Conservation (phyloP, 495 filamentous ascomycete genomes). For the Penicillium diatomitis region DNA sequence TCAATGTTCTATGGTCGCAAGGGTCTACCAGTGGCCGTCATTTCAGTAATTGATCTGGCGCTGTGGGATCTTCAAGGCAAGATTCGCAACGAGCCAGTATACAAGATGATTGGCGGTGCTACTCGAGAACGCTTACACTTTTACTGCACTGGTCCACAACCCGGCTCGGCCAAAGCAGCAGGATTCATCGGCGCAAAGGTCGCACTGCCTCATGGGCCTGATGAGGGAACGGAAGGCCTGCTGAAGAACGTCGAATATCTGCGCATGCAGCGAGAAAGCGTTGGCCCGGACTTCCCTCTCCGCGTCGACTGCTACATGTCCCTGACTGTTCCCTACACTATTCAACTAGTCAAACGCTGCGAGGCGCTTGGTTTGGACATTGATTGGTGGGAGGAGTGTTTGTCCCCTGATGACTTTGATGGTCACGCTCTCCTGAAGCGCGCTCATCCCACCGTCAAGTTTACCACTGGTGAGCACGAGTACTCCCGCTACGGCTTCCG, state of each 20-base stretch:
- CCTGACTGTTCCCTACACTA: constrained; percentile 82
- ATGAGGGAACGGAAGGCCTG: constrained; percentile 71
- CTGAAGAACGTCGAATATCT: constrained; percentile 85
- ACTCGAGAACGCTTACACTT: constrained; percentile 75
- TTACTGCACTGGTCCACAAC: constrained; percentile 89
- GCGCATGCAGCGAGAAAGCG: constrained; percentile 68
- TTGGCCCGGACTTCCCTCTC: constrained; percentile 83
- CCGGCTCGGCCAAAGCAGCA: constrained; percentile 64
- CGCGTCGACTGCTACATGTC: constrained; percentile 98
- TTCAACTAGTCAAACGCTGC: constrained; percentile 75
- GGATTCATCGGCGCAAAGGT: constrained; percentile 88
- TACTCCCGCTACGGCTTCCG: constrained; percentile 90
- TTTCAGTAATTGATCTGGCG: constrained; percentile 86
- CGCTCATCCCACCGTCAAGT: constrained; percentile 82
- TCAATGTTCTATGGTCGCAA: constrained; percentile 96
- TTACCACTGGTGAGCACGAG: constrained; percentile 93
- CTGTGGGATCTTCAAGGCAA: constrained; percentile 89
- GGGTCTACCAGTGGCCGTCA: constrained; percentile 79
- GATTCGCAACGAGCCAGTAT: constrained; percentile 83
- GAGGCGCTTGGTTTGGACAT: constrained; percentile 73
- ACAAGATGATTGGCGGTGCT: constrained; percentile 84
- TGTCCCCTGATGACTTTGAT: constrained; percentile 82
- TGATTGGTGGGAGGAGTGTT: constrained; percentile 94
- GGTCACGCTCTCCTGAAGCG: constrained; percentile 81
- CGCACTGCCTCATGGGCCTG: constrained; percentile 77